A percentile compares a stretch with the other conserved stretches of the same genome.
These are phyloP conservation scores for Parasarocladium wereldwijsianum DNA, from an alignment of 2,329 filamentous ascomycete genomes.

Conservation along the genomic window DNA sequence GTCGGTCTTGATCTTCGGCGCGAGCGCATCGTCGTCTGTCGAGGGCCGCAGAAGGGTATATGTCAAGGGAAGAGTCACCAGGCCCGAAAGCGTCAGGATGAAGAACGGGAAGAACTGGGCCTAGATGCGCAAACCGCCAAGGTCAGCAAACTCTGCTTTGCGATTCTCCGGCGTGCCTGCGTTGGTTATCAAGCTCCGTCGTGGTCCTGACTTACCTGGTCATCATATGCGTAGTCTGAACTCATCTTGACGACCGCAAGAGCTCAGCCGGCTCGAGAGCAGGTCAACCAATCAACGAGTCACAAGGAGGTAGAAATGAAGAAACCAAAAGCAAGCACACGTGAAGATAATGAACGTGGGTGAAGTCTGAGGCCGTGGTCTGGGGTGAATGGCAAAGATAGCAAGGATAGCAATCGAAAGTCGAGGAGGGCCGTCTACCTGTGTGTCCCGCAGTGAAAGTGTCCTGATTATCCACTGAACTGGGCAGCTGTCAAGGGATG, in stretches of 20 bases:
- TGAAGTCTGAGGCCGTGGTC: neutral
- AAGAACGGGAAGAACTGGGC: slow-evolving; percentile 99
- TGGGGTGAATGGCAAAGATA: too few relatives aligned
- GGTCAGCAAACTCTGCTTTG: too few relatives aligned
- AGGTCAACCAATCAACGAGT: too few relatives aligned
- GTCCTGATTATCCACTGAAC: slow-evolving; percentile 8
- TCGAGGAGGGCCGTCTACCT: too few relatives aligned
- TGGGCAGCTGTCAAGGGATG: slow-evolving; percentile 1
- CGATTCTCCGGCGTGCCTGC: too few relatives aligned
- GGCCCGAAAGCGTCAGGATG: slow-evolving; percentile 74
- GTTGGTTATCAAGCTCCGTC: too few relatives aligned
- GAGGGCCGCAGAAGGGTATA: slow-evolving; percentile 73
- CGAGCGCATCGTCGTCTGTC: slow-evolving; percentile 63
- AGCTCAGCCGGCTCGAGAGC: slow-evolving; percentile 20
- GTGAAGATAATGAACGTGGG: slow-evolving; percentile 2
- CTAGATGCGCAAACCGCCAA: slow-evolving; percentile 30
- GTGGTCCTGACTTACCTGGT: slow-evolving; percentile 43
- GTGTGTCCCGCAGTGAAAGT: too few relatives aligned
- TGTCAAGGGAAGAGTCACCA: slow-evolving; percentile 81
- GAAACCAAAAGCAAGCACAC: slow-evolving; percentile 7
- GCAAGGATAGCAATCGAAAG: too few relatives aligned
- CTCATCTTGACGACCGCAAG: slow-evolving; percentile 48
- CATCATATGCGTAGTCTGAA: slow-evolving; percentile 96
- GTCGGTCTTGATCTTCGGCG: slow-evolving; percentile 66
- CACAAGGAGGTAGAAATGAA: slow-evolving; percentile 2